Conservation (phyloP, 169 alveolate genomes). For the Plasmodium chabaudi region DNA sequence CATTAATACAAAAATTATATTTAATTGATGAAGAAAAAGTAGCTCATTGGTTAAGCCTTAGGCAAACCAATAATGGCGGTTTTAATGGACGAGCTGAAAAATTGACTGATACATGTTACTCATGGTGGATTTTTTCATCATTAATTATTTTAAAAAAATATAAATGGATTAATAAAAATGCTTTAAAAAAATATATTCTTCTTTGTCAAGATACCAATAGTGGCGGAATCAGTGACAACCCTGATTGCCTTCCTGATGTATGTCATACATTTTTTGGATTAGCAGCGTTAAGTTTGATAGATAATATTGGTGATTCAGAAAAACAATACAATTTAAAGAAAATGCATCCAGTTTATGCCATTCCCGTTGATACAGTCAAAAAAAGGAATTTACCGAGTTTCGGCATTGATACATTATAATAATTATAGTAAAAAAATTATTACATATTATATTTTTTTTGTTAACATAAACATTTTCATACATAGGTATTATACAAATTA, state of each 20-base stretch:
- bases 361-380: conserved; percentile 62
- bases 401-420: conserved; percentile 25
- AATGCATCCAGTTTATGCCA: conserved; percentile 83
- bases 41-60: conserved; percentile 92
- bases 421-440: background rate
- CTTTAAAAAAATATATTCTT: conserved; percentile 89
- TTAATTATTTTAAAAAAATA: conserved; percentile 83
- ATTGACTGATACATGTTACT: conserved; percentile 97
- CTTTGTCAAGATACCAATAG: conserved; percentile 89
- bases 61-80: conserved; percentile 96
- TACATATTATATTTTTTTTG: too few species aligned
- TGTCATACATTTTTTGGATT: conserved; percentile 97
- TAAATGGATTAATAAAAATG: conserved; percentile 90
- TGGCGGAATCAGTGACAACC: conserved; percentile 97
- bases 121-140: conserved; percentile 97
- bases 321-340: conserved; percentile 15
- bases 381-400: conserved; percentile 27
- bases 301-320: conserved; percentile 26
- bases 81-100: conserved; percentile 98
- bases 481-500: too few species aligned
- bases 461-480: too few species aligned
- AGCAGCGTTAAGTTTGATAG: conserved; percentile 93
- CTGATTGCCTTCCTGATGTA: conserved; percentile 95
- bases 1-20: conserved; percentile 45
- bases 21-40: conserved; percentile 72